A percentile compares a stretch with the other conserved stretches of the same genome.
phyloP scores from a whole-genome alignment of 1,139 yeast species.

The Taiozyma onychis region DNA sequence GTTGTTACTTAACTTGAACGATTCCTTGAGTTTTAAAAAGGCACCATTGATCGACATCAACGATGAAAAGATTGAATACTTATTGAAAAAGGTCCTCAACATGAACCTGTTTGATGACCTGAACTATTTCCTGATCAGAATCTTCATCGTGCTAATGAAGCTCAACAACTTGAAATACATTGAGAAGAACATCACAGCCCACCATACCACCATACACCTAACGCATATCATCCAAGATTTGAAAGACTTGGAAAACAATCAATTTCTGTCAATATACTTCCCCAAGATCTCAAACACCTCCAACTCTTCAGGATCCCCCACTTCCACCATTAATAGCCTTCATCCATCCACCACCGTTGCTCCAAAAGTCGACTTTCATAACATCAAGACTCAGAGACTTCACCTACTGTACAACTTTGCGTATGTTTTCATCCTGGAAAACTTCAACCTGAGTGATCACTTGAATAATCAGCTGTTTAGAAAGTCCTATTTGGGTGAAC shows the following conservation, averaged over 20 bases:
- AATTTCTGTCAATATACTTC: slow-evolving; percentile 12
- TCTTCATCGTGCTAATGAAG: slow-evolving; percentile 13
- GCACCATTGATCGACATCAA: slow-evolving; percentile 8
- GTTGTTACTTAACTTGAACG: slow-evolving; percentile 16
- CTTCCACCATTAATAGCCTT: background rate
- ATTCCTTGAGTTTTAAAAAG: slow-evolving; percentile 10
- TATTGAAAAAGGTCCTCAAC: slow-evolving; percentile 13
- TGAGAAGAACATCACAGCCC: background rate
- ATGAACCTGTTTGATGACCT: slow-evolving; percentile 19
- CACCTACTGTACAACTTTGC: slow-evolving; percentile 17
- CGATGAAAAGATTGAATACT: slow-evolving; percentile 6
- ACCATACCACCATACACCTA: slow-evolving; percentile 2
- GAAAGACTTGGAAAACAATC: slow-evolving; percentile 17
- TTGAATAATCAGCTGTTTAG: slow-evolving; percentile 1
- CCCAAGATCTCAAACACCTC: slow-evolving; percentile 10
- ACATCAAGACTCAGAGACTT: slow-evolving; percentile 11
- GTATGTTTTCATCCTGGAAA: slow-evolving; percentile 7
- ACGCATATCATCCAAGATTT: slow-evolving; percentile 7
- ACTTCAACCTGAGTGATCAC: slow-evolving; percentile 4
- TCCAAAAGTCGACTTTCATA: slow-evolving; percentile 7
- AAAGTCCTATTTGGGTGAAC: slow-evolving; percentile 6
- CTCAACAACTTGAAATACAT: slow-evolving; percentile 15
- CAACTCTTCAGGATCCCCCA: slow-evolving; percentile 7
- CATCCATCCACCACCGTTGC: background rate
- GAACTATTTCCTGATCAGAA: slow-evolving; percentile 15